Base-by-base conservation (phyloP, 2,329 filamentous ascomycete genomes). In the Aspergillus ibericus region DNA sequence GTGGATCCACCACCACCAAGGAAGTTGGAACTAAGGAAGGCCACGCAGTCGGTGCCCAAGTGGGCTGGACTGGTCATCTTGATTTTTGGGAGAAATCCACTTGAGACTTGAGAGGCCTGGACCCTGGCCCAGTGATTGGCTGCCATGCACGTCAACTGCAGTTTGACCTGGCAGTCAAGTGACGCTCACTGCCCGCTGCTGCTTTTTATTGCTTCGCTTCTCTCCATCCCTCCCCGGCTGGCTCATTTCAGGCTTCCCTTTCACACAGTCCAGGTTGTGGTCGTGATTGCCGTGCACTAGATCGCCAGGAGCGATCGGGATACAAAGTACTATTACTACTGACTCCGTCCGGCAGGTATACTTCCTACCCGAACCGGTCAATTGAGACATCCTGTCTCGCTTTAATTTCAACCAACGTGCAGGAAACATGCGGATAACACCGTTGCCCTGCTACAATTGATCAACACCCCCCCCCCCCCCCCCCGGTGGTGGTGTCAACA, bases 111-210 rank as follows among this genome's bases (percentile, higher is more conserved):
- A 42, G 38, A 32, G 29, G 29, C 12, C 29, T 32, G 29, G 29
- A 32, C 18, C 38, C 8, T 27, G 8, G 22, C 25, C 25, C 36
- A 7, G 1, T 48, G 44, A 48, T 48, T 48, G 44, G 44, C 25
- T 29, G 25, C 1, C n/a, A 32, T 48, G 44, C 44, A 29, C n/a
- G 44, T 48, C 44, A 48, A 48, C 44, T 48, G 44, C 44, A 48
- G 44, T 25, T 48, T 48, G 44, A 27, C 44, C 44, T 48, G 44
- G 44, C 44, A 48, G 44, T 48, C 44, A 48, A 48, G 44, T 48
- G 44, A 48, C 44, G 25, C 44, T 29, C 36, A 9, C 12, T 40
- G 36, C n/a, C 36, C 18, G 36, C 8, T 18, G 35, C 36, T 18
- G 36, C 15, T 40, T n/a, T 16, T 40, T 40, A 18, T 40, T 40